phyloP scores from a whole-genome alignment of 495 filamentous ascomycete genomes.

The Annulohypoxylon maeteangense region DNA sequence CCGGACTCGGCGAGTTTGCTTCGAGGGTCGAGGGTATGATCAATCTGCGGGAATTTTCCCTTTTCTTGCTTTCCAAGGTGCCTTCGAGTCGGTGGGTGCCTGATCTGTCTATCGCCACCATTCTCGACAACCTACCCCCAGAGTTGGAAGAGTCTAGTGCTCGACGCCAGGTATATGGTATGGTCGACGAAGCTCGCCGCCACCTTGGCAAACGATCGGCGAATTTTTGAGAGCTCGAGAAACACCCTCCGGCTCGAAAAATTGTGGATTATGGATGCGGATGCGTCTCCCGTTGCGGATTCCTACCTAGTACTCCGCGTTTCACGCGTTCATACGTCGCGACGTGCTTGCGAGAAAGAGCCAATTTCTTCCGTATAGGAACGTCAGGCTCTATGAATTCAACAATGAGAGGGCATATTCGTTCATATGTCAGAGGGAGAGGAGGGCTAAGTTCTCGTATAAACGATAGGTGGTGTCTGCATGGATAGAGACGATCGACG shows the following conservation, averaged over 20 bases:
- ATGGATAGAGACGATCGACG: slow-evolving; percentile 6
- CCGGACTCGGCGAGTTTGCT: neutral
- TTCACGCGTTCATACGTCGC: neutral
- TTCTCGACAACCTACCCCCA: slow-evolving; percentile 3
- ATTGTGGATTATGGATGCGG: slow-evolving; percentile 8
- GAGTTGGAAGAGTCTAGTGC: neutral
- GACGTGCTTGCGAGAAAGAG: neutral
- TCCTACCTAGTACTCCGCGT: neutral
- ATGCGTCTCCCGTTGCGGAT: neutral
- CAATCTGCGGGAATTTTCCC: neutral
- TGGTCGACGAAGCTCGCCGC: neutral
- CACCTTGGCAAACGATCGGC: neutral
- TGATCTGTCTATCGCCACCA: neutral
- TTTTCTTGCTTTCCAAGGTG: neutral
- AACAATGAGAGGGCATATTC: neutral
- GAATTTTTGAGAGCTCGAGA: neutral
- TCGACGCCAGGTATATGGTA: neutral
- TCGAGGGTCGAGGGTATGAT: slow-evolving; percentile 9
- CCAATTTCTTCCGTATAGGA: neutral
- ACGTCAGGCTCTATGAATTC: neutral
- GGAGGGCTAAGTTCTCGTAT: neutral
- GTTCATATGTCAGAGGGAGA: slow-evolving; percentile 1
- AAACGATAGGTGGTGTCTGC: slow-evolving; percentile 1
- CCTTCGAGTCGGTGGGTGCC: neutral
- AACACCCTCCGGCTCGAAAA: neutral